Base-by-base conservation (phyloP, 768 basidiomycete genomes). In the Leccinellum rugosiceps region DNA sequence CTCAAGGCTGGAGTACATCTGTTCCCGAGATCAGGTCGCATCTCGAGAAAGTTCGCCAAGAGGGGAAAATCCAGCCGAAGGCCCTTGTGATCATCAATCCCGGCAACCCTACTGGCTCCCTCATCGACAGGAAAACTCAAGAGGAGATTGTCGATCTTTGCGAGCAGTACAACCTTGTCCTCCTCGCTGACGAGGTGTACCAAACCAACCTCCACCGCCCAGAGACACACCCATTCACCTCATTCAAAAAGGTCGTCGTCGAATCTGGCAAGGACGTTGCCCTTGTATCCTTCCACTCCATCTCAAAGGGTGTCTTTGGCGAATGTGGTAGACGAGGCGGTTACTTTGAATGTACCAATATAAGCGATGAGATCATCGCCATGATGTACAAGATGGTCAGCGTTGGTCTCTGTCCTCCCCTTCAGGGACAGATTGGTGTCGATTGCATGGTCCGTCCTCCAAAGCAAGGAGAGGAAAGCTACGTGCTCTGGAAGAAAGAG, bases 181-280 rank as follows among this genome's bases (percentile, higher is more conserved):
- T 99, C 51, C 83, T 98, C 62, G 96, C 96, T 0, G 96, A 99
- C 73, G 96, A 99, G 73, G 96, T 99, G n/a, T 98, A 99, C 80
- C 96, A 99, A 74, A 77, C 76, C 64, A 98, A 98, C 78, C 81
- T 98, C 45, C 94, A 95, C 77, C 77, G 80, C 46, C 77, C 75
- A 43, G 67, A 72, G 3, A 77, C 78, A 2, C 85, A 90, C 70
- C 81, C 90, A 0, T 99, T 99, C 82, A 83, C 85, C 50, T 93
- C 90, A 10, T 98, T 99, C 84, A 98, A 98, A 74, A 90, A 93
- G 74, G 80, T 92, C 52, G 84, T 97, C 3, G 76, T 88, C 61
- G 71, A 82, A 53, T 90, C 88, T n/a, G 80, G 65, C 0, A 68
- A 60, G 31, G 57, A 83, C 55, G 75, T 94, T 56, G 85, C 92